Percentiles rank a stretch among this genome's conserved stretches.
Evolutionary conservation across 1,284 basidiomycete genomes (phyloP).

Genomic region (Trichosporon ovoides): DNA sequence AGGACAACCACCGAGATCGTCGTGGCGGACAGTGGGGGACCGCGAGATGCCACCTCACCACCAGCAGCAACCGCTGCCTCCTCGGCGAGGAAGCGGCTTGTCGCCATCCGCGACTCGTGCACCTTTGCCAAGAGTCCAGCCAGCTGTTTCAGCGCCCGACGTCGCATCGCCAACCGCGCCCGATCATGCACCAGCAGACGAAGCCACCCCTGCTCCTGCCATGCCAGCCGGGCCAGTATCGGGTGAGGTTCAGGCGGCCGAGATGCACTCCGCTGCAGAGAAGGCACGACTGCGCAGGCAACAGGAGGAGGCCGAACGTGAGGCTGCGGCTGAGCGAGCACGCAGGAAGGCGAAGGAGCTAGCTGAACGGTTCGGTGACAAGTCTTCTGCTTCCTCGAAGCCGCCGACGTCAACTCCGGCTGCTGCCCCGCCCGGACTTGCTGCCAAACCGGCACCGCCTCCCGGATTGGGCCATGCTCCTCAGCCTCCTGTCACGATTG

Average conservation of each 20-base stretch:
- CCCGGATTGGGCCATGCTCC: slow-evolving; percentile 6
- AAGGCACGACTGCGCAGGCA: slow-evolving; percentile 66
- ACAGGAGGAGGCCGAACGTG: slow-evolving; percentile 78
- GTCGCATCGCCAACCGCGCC: neutral
- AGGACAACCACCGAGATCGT: slow-evolving; percentile 7
- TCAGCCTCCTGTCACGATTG: slow-evolving; percentile 13
- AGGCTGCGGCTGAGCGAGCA: slow-evolving; percentile 76
- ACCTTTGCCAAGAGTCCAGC: neutral
- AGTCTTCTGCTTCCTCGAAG: slow-evolving; percentile 9
- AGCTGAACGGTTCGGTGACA: slow-evolving; percentile 62
- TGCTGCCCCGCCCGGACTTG: slow-evolving; percentile 13
- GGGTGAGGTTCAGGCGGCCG: slow-evolving; percentile 62
- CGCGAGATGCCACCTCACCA: slow-evolving; percentile 53
- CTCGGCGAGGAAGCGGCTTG: neutral
- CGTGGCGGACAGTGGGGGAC: slow-evolving; percentile 39
- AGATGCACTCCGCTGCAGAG: slow-evolving; percentile 86
- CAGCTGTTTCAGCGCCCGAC: neutral
- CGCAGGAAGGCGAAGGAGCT: slow-evolving; percentile 77
- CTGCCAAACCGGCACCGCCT: slow-evolving; percentile 12
- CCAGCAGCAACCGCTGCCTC: neutral
- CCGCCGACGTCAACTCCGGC: slow-evolving; percentile 6
- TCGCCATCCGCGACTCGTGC: neutral
- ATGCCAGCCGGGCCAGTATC: slow-evolving; percentile 5
- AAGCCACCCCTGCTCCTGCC: slow-evolving; percentile 4
- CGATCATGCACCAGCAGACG: too few relatives aligned